These are phyloP conservation scores for Geotrichum candidum DNA, from an alignment of 1,139 yeast species.

Conservation along the genomic window DNA sequence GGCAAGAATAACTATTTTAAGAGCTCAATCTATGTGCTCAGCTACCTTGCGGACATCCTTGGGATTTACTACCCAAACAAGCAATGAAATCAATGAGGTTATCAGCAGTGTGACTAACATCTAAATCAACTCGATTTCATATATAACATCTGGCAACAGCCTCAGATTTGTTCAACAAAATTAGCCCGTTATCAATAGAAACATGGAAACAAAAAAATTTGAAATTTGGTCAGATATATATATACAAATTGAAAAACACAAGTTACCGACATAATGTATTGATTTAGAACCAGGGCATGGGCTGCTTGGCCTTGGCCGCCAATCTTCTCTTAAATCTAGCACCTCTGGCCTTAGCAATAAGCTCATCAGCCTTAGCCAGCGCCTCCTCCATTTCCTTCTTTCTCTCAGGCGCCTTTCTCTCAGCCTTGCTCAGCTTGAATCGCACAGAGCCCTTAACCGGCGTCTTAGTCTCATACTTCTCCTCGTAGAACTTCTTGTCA, in stretches of 20 bases:
- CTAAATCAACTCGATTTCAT: background rate
- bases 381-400: conserved; percentile 59
- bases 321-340: conserved; percentile 30
- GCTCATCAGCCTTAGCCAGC: conserved; percentile 62
- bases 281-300: conserved; percentile 18
- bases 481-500: conserved; percentile 67
- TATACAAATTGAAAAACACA: conserved; percentile 3
- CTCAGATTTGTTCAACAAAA: background rate
- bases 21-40: conserved; percentile 79
- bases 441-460: conserved; percentile 71
- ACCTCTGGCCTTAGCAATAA: conserved; percentile 61
- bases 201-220: background rate
- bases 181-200: background rate
- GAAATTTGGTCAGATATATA: background rate
- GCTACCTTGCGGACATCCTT: conserved; percentile 66
- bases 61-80: conserved; percentile 70
- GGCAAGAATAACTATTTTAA: conserved; percentile 95
- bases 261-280: background rate
- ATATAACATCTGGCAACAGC: background rate
- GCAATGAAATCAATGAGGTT: conserved; percentile 3
- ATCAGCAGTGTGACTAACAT: background rate
- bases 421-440: conserved; percentile 81
- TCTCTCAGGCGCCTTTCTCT: conserved; percentile 60
- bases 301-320: conserved; percentile 23
- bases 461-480: conserved; percentile 64